These are phyloP conservation scores for Arthroderma sp. DNA, from an alignment of 2,329 filamentous ascomycete genomes.

Conservation along the genomic window DNA sequence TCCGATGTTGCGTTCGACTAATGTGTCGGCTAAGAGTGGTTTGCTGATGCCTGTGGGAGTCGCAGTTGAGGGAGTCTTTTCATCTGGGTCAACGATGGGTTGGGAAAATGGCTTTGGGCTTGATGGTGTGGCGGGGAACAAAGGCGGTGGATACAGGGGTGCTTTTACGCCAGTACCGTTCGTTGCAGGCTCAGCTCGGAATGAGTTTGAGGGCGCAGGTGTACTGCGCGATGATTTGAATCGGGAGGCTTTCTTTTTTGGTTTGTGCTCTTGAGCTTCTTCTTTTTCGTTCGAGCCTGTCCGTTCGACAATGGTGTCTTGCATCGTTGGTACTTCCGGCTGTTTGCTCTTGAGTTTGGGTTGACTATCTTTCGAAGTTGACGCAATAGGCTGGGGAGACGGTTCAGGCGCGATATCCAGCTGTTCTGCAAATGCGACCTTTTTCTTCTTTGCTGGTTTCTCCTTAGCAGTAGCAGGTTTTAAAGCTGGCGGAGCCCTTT, in stretches of 20 bases:
- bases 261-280: conserved; percentile 7
- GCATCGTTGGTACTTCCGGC: conserved; percentile 28
- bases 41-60: conserved; percentile 11
- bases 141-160: conserved; percentile 12
- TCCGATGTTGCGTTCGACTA: conserved; percentile 39
- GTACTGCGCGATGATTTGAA: conserved; percentile 28
- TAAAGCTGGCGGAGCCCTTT: conserved; percentile 10
- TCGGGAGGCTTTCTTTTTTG: conserved; percentile 29
- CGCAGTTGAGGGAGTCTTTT: conserved; percentile 1
- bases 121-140: conserved; percentile 26
- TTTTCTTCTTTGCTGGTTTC: conserved; percentile 43
- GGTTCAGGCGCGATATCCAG: conserved; percentile 54
- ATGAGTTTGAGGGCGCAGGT: too few species aligned
- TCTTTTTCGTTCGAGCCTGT: conserved; percentile 13
- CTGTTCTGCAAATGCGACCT: conserved; percentile 64
- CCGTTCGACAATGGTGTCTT: conserved; percentile 34
- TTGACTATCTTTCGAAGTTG: conserved; percentile 7
- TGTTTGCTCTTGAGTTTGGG: conserved; percentile 16
- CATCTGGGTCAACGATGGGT: conserved; percentile 18
- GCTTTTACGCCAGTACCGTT: background rate
- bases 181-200: too few species aligned
- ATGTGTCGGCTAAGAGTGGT: conserved; percentile 42
- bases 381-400: conserved; percentile 17
- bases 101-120: conserved; percentile 27
- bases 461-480: conserved; percentile 9